Base-by-base conservation (phyloP, 2,329 filamentous ascomycete species). In the Diplodia seriata region DNA sequence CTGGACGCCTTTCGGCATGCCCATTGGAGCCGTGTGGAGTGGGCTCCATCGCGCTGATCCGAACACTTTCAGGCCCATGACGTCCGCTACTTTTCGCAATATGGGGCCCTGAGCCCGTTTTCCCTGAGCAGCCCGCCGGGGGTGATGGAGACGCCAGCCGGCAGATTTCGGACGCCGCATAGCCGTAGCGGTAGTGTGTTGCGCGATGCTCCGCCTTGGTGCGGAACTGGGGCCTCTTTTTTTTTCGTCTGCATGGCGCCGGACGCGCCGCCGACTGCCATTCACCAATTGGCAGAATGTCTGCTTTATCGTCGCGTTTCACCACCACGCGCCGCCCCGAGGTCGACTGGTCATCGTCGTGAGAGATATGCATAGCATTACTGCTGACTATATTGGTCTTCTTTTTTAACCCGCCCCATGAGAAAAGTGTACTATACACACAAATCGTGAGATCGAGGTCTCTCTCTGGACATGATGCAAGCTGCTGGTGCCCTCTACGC, bases 401-500 rank as follows among this genome's bases (percentile, higher is more conserved):
- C 57, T 62, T 62, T 62, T 62, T 62, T 62, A 62, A 51, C 57
- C 57, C 57, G 57, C 57, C 26, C 57, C 57, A 62, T 62, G 57
- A 62, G 57, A 62, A 49, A 49, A 36, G 57, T 62, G 43, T 51
- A 50, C n/a, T 62, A 51, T 62, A 62, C 57, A 62, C 57, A 36
- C 43, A 50, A 50, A 62, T 62, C 57, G 57, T 62, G 57, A 62
- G 57, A 62, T 62, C 57, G 43, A 62, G 57, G 36, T 38, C 26
- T 62, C 26, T 62, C 57, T 62, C 57, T 62, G 57, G 43, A 51
- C 57, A 62, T 62, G 29, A 62, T 62, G 57, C 57, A 62, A 62
- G 63, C 63, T 66, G 63, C 63, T 56, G 40, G 40, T 47, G 63
- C 51, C 63, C 63, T 66, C 63, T 66, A 66, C 63, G 63, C 63